phyloP scores from a whole-genome alignment of 306 rosid species.

The Phaseolus lunatus region DNA sequence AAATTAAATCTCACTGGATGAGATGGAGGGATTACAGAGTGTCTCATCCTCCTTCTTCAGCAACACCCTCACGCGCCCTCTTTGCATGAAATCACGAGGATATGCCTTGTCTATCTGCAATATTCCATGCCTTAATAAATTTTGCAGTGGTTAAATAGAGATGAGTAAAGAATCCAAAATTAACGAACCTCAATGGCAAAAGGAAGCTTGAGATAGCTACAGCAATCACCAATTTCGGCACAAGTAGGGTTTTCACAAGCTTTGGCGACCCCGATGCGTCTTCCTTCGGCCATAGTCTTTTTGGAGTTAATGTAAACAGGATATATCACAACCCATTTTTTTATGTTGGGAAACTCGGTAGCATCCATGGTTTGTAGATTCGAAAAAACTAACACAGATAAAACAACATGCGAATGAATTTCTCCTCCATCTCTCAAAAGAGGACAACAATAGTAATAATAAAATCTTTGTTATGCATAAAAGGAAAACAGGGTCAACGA shows the following conservation, averaged over 20 bases:
- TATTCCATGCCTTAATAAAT: not conserved
- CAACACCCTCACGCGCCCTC: slow-evolving; percentile 83
- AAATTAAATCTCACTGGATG: slow-evolving; percentile 61
- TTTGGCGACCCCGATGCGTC: slow-evolving; percentile 69
- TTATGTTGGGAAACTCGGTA: slow-evolving; percentile 59
- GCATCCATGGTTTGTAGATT: slow-evolving; percentile 56
- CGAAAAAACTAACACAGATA: too few relatives aligned
- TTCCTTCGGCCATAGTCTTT: slow-evolving; percentile 87
- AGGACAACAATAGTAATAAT: not conserved
- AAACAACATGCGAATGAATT: not conserved
- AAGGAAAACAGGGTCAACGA: not conserved
- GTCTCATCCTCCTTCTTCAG: slow-evolving; percentile 86
- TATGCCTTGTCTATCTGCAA: slow-evolving; percentile 80
- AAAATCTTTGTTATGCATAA: not conserved
- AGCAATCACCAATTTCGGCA: slow-evolving; percentile 86
- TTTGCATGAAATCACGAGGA: slow-evolving; percentile 92
- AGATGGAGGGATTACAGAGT: slow-evolving; percentile 63
- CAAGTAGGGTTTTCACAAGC: slow-evolving; percentile 91
- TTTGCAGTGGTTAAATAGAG: not conserved
- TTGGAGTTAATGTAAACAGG: slow-evolving; percentile 88
- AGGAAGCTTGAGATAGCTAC: slow-evolving; percentile 73
- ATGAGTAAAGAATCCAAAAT: not conserved
- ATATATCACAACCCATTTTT: slow-evolving; percentile 82
- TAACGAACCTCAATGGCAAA: slow-evolving; percentile 76
- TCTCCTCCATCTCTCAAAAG: not conserved